Evolutionary conservation across 75 land plant species (phyloP).

Genomic region (Chamaecyparis obtusa): DNA sequence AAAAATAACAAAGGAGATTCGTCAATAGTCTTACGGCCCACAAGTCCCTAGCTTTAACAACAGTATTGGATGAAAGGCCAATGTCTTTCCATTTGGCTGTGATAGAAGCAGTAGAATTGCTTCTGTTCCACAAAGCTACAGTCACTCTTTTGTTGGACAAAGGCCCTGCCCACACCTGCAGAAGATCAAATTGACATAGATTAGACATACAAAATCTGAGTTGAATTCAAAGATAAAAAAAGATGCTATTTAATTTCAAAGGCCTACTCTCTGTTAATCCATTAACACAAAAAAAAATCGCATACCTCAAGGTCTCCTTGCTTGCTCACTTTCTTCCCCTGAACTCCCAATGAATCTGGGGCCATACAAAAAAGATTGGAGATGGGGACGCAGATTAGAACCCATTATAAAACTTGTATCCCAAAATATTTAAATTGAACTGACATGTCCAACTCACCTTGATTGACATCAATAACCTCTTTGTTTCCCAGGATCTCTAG

Average conservation of each 20-base stretch:
- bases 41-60: slow-evolving; percentile 56
- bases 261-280: not conserved
- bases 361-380: not conserved
- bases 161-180: slow-evolving; percentile 88
- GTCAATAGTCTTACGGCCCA: slow-evolving; percentile 61
- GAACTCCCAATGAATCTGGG: slow-evolving; percentile 65
- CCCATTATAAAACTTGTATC: not conserved
- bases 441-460: slow-evolving; percentile 45
- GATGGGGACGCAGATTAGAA: not conserved
- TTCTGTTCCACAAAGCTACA: slow-evolving; percentile 64
- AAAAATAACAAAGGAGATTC: not conserved
- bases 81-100: slow-evolving; percentile 63
- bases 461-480: slow-evolving; percentile 87
- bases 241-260: not conserved
- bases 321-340: slow-evolving; percentile 68
- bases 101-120: slow-evolving; percentile 33
- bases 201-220: not conserved
- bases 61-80: slow-evolving; percentile 36
- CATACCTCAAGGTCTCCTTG: slow-evolving; percentile 49
- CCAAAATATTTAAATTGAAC: not conserved
- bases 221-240: not conserved
- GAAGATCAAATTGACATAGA: too few relatives aligned
- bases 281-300: not conserved
- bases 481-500: slow-evolving; percentile 52
- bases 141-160: slow-evolving; percentile 36